Base-by-base conservation (phyloP, 306 rosid species). In the Sesbania bispinosa region DNA sequence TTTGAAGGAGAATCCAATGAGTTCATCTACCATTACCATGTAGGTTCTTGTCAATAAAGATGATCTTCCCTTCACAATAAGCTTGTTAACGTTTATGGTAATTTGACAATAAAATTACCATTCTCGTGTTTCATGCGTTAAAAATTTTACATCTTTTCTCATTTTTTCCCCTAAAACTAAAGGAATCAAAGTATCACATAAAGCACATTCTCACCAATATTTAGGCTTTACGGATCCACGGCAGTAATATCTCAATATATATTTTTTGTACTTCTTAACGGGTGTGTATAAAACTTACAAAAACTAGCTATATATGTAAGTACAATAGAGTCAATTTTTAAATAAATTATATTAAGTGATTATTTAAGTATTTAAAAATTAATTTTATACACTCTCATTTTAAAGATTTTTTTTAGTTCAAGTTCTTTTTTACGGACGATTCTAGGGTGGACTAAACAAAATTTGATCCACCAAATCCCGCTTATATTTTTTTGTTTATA, bases 1-100 rank as follows among this genome's bases (percentile, higher is more conserved):
- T 27, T 27, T 71, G 50, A 33, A 66, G 38, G 71, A 79, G 71
- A 50, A 20, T 2, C 18, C 9, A 54, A 13, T 48, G 10, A 26
- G 16, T 50, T 26, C 16, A 35, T 46, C 53, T 5, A 19, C 26
- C 30, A 55, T 62, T 5, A 19, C 26, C 30, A 55, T 62, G 19
- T 72, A 6, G 10, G 26, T 52, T 64, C 61, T 14, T 62, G 3
- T 43, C 26, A 38, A 47, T 21, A 77, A 2, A 30, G 45, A 79
- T 79, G 67, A 35, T 62, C 52, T n/a, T 70, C n/a, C 32, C 41
- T 77, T 77, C 51, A 70, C 35, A 67, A 14, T 18, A 19, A 32
- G 38, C 14, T 14, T 7, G 20, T 30, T 16, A 69, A 6, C 27
- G 1, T 70, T 70, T 43, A 53, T 42, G 62, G 73, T 62, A 70